Base-by-base conservation (phyloP, 805 yeast species). In the Suhomyces faveliae region DNA sequence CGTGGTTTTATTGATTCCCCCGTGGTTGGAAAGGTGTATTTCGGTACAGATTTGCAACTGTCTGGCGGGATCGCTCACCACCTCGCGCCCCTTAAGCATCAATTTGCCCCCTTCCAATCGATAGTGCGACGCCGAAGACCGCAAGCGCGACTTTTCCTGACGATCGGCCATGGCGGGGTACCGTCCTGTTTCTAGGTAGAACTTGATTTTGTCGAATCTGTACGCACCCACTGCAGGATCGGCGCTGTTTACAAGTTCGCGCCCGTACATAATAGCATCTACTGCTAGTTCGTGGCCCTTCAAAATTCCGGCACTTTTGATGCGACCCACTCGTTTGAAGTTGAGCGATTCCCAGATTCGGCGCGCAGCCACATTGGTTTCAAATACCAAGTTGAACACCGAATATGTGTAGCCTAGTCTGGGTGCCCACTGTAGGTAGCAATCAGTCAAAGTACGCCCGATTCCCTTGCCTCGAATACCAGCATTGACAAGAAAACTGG, bases 381-480 rank as follows among this genome's bases (percentile, higher is more conserved):
- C 96, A 65, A 88, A 94, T 3, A 92, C 89, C 48, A 92, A 71
- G 53, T 90, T 89, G 68, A 94, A 87, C 52, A 87, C 79, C 5
- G 88, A 79, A 54, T 89, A 87, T 0, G 92, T 87, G 66, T 87
- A 92, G 3, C 97, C 97, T 35, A 94, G 71, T 51, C 83, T 75
- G 11, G 92, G 92, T 1, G 97, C 89, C 98, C 98, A 94, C 50
- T 85, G 89, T 20, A 91, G 63, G 57, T 82, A 89, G 57, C 95
- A 85, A 58, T 89, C 96, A 13, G 87, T 84, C 51, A 94, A 65
- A 0, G 94, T 86, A 47, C 85, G 74, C 4, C 98, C 99, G 22
- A 94, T 88, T 4, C 97, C 96, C 62, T 87, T 88, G 21, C 92
- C 90, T 58, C 99, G 73, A 56, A 89, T 89, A 54, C 96, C 96